Evolutionary conservation across 345 rosid genomes (phyloP).

Genomic region (Citrus sp.): DNA sequence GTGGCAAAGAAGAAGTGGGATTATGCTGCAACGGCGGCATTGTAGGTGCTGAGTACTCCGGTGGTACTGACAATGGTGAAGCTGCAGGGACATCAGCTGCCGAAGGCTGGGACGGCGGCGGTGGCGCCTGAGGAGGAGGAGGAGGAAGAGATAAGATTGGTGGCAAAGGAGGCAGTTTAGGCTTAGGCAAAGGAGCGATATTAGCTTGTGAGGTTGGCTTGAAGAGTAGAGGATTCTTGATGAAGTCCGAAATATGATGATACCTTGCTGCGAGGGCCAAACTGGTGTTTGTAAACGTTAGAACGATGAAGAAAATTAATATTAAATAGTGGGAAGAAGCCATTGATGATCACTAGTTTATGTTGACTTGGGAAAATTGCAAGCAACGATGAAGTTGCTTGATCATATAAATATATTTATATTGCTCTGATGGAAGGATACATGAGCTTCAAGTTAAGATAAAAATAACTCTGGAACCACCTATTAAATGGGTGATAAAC

Average conservation of each 20-base stretch:
- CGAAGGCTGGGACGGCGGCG: neutral
- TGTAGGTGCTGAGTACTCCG: neutral
- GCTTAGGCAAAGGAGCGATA: neutral
- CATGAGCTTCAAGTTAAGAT: too few species aligned
- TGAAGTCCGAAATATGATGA: neutral
- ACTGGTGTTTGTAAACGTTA: neutral
- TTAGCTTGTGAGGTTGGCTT: neutral
- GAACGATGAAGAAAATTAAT: neutral
- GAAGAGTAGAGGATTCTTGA: neutral
- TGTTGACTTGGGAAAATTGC: neutral
- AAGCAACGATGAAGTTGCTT: neutral
- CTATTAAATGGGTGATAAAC: too few species aligned
- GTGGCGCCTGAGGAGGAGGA: too few species aligned
- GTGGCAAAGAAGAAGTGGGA: neutral
- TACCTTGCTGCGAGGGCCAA: neutral
- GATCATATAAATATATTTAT: too few species aligned
- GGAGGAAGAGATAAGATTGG: too few species aligned
- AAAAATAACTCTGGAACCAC: too few species aligned
- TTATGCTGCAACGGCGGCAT: neutral
- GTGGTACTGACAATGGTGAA: too few species aligned
- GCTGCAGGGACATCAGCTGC: neutral
- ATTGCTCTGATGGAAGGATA: too few species aligned
- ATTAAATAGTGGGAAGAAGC: neutral
- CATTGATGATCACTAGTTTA: neutral
- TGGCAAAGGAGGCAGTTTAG: too few species aligned